Conservation (phyloP, 2,329 filamentous ascomycete genomes). For the Pseudohalonectria lignicola region DNA sequence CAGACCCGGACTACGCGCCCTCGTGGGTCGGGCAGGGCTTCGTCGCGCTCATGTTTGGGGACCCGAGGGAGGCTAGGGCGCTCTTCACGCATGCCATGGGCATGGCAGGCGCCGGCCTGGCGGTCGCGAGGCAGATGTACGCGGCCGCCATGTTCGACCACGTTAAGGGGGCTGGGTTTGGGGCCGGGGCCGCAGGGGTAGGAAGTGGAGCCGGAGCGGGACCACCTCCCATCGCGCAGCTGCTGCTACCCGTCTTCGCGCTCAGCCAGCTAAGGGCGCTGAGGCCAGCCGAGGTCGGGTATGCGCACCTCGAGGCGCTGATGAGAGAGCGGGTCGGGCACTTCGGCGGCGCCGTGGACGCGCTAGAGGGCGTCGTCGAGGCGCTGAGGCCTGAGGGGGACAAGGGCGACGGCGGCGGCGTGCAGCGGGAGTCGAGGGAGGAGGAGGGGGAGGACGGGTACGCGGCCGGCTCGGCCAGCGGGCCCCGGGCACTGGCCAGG, state of each 20-base stretch:
- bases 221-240: constrained; percentile 48
- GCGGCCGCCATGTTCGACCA: constrained; percentile 74
- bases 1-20: constrained; percentile 85
- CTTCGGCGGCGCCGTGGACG: constrained; percentile 48
- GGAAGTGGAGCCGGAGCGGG: too few relatives aligned
- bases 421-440: too few relatives aligned
- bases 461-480: constrained; percentile 67
- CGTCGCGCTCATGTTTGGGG: constrained; percentile 66
- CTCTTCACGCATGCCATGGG: constrained; percentile 93
- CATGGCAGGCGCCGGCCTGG: constrained; percentile 68
- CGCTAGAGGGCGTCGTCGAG: constrained; percentile 55
- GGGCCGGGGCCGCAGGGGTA: too few relatives aligned
- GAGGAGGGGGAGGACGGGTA: constrained; percentile 84
- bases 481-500: constrained; percentile 58
- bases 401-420: too few relatives aligned
- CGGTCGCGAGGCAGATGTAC: constrained; percentile 68
- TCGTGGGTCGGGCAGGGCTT: constrained; percentile 93
- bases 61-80: constrained; percentile 64
- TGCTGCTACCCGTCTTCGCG: constrained; percentile 82
- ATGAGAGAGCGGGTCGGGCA: constrained; percentile 74
- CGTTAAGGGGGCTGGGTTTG: too few relatives aligned
- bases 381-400: too few relatives aligned
- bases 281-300: constrained; percentile 57
- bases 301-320: constrained; percentile 67
- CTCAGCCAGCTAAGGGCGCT: constrained; percentile 71